These are phyloP conservation scores for Phaeosphaeriaceae sp. DNA, from an alignment of 2,329 filamentous ascomycete genomes.

Conservation along the genomic window DNA sequence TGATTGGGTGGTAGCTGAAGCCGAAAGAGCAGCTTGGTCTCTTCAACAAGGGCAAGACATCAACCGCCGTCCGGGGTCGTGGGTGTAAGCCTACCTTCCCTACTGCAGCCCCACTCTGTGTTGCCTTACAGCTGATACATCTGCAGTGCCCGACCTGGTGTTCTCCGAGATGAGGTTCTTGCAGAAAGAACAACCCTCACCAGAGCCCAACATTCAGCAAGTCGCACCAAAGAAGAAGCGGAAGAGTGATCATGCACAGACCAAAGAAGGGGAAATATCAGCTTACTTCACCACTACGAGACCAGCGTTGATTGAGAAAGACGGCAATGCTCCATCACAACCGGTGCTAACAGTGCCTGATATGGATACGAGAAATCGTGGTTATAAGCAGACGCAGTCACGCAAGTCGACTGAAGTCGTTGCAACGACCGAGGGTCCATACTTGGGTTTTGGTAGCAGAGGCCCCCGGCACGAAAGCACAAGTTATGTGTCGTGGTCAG, in stretches of 20 bases:
- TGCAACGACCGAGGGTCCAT: constrained; percentile 42
- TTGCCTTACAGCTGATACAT: constrained; percentile 24
- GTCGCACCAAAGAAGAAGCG: constrained; percentile 35
- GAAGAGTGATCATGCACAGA: constrained; percentile 39
- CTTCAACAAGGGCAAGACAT: constrained; percentile 58
- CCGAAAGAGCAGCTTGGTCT: constrained; percentile 52
- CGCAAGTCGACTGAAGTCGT: constrained; percentile 22
- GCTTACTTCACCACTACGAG: constrained; percentile 51
- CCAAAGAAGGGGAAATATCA: constrained; percentile 53
- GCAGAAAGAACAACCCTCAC: constrained; percentile 42
- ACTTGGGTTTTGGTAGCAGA: constrained; percentile 49
- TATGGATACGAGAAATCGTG: constrained; percentile 7
- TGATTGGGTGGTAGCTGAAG: constrained; percentile 50
- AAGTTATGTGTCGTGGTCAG: constrained; percentile 53
- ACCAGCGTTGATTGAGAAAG: constrained; percentile 32
- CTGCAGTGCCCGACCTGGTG: constrained; percentile 58
- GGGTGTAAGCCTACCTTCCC: constrained; percentile 46
- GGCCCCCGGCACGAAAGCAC: constrained; percentile 37
- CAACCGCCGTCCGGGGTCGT: constrained; percentile 52
- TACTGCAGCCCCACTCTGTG: constrained; percentile 13
- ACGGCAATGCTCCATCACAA: constrained; percentile 27
- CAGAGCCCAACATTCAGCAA: constrained; percentile 32
- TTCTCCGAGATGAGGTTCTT: constrained; percentile 61
- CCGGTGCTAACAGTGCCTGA: neutral
- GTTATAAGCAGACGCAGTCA: constrained; percentile 15